Percentiles rank a stretch among this genome's conserved stretches.
phyloP scores from a whole-genome alignment of 257 asterid genomes.

The Lycium barbarum region DNA sequence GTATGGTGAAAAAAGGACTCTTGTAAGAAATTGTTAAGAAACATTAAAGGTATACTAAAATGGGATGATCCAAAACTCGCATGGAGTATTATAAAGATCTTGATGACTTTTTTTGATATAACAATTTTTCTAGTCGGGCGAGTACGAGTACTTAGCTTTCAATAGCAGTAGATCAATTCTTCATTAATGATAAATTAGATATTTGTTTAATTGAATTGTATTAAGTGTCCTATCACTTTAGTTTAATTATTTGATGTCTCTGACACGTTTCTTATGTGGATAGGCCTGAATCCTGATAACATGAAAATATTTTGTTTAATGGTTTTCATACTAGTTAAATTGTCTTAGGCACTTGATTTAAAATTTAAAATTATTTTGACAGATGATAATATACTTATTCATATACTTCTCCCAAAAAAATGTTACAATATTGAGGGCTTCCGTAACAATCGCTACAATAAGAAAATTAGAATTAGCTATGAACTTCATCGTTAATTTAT shows the following conservation, averaged over 20 bases:
- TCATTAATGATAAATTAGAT: background rate
- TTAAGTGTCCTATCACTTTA: background rate
- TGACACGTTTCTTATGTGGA: constrained; percentile 5
- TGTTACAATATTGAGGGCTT: background rate
- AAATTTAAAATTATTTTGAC: background rate
- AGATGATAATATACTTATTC: background rate
- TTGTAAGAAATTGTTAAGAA: background rate
- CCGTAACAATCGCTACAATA: background rate
- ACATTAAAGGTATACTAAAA: background rate
- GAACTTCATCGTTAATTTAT: too few relatives aligned
- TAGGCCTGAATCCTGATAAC: background rate
- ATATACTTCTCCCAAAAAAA: background rate
- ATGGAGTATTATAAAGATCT: background rate
- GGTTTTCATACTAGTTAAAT: background rate
- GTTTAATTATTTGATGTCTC: background rate
- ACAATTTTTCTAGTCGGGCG: background rate
- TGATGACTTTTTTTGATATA: background rate
- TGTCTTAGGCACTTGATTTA: background rate
- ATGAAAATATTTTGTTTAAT: background rate
- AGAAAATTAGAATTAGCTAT: background rate
- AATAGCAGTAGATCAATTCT: background rate
- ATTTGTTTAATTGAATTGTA: background rate
- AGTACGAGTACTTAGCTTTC: background rate
- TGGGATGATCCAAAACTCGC: background rate
- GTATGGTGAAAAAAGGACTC: background rate